phyloP scores from a whole-genome alignment of 192 early-diverging fungal genomes.

The Lobosporangium transversale region DNA sequence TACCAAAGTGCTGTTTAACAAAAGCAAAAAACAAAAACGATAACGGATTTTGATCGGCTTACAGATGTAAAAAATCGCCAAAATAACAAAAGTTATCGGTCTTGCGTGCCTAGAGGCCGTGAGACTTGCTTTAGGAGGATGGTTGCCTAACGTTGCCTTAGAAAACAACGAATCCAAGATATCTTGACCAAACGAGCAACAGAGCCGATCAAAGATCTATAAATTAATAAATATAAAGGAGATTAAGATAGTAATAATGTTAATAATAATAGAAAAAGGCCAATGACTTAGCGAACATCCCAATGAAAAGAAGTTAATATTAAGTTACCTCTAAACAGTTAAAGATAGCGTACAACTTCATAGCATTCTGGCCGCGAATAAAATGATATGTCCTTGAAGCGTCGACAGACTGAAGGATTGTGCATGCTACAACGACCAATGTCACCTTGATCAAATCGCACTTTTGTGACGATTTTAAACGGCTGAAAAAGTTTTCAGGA shows the following conservation, averaged over 20 bases:
- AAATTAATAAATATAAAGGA: neutral
- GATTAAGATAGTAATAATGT: no score
- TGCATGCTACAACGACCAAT: constrained; percentile 78
- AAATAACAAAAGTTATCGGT: constrained; percentile 69
- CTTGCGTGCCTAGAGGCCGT: constrained; percentile 56
- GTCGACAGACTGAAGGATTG: constrained; percentile 83
- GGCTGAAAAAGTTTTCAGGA: constrained; percentile 45
- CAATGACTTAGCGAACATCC: neutral
- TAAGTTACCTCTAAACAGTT: constrained; percentile 86
- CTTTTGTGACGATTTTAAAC: constrained; percentile 83
- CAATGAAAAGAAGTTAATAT: neutral
- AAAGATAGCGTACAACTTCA: constrained; percentile 98
- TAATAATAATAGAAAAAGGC: no score
- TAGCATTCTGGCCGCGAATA: constrained; percentile 93
- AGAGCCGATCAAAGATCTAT: constrained; percentile 91
- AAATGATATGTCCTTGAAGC: constrained; percentile 92
- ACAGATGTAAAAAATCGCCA: constrained; percentile 88
- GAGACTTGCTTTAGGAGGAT: constrained; percentile 29
- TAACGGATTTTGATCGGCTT: no score
- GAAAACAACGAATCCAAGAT: constrained; percentile 95
- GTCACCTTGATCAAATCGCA: constrained; percentile 92
- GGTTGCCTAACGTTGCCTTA: constrained; percentile 67
- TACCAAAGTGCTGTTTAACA: no score
- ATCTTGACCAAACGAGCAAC: constrained; percentile 93
- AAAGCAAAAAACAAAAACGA: no score